These are phyloP conservation scores for Mycoemilia scoparia DNA, from an alignment of 192 early-diverging fungal genomes.

Conservation along the genomic window DNA sequence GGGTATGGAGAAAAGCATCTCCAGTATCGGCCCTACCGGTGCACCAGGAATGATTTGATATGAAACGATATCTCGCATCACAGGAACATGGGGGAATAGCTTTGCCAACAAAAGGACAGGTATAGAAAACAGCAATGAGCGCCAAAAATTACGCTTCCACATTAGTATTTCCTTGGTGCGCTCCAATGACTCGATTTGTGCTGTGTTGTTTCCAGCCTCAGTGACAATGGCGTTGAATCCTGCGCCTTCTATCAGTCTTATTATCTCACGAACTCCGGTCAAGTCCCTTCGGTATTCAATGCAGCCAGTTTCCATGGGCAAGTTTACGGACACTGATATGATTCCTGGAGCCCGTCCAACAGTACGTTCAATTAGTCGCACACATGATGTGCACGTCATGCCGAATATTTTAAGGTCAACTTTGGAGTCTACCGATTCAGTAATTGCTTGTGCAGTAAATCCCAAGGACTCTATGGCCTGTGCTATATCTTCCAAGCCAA, in stretches of 20 bases:
- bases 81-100: slow-evolving; percentile 16
- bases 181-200: slow-evolving; percentile 72
- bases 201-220: slow-evolving; percentile 40
- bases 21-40: slow-evolving; percentile 40
- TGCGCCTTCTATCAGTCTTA: slow-evolving; percentile 57
- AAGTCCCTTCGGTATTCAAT: slow-evolving; percentile 46
- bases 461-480: slow-evolving; percentile 52
- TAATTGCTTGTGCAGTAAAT: slow-evolving; percentile 45
- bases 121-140: slow-evolving; percentile 49
- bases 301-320: slow-evolving; percentile 54
- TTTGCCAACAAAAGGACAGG: slow-evolving; percentile 61
- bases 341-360: slow-evolving; percentile 24
- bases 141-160: slow-evolving; percentile 53
- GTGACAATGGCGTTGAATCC: slow-evolving; percentile 62
- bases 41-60: slow-evolving; percentile 42
- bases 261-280: slow-evolving; percentile 59
- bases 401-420: slow-evolving; percentile 74
- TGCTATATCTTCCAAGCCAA: slow-evolving; percentile 31
- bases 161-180: slow-evolving; percentile 68
- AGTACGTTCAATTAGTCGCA: slow-evolving; percentile 53
- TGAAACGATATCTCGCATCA: slow-evolving; percentile 5
- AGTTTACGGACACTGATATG: slow-evolving; percentile 44
- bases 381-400: slow-evolving; percentile 80
- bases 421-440: slow-evolving; percentile 24
- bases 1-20: slow-evolving; percentile 67